These are phyloP conservation scores for Solanum infundibuliforme DNA, from an alignment of 257 asterid genomes.

Conservation along the genomic window DNA sequence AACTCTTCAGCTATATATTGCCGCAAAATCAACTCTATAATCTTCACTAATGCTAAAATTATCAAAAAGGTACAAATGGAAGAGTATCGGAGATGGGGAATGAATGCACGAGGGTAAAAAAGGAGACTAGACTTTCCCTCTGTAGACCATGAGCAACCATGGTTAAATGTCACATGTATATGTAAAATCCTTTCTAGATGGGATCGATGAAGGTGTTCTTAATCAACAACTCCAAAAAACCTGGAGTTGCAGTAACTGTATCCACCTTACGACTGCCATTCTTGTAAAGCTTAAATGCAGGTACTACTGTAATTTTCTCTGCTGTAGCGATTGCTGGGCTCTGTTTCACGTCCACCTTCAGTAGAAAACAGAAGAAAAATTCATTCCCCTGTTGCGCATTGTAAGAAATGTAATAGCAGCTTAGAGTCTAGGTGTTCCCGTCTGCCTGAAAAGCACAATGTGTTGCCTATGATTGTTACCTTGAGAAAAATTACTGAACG, in stretches of 20 bases:
- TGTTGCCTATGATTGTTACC: slow-evolving; percentile 27
- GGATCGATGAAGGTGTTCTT: not conserved
- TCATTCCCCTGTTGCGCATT: not conserved
- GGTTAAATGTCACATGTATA: not conserved
- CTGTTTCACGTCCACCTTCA: slow-evolving; percentile 56
- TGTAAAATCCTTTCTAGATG: not conserved
- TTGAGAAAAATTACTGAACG: slow-evolving; percentile 70
- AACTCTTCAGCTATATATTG: slow-evolving; percentile 1
- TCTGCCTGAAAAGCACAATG: not conserved
- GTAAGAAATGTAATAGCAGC: not conserved
- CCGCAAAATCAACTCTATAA: slow-evolving; percentile 19
- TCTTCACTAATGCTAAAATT: not conserved
- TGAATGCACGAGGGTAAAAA: not conserved
- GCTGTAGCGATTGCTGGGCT: slow-evolving; percentile 33
- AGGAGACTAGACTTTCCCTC: not conserved
- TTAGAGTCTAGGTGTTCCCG: not conserved
- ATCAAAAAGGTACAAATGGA: not conserved
- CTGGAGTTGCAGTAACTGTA: slow-evolving; percentile 44
- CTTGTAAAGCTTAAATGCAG: slow-evolving; percentile 54
- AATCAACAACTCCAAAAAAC: slow-evolving; percentile 45
- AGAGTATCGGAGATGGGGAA: not conserved
- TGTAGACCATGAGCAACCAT: not conserved
- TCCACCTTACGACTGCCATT: slow-evolving; percentile 49
- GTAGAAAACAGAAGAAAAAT: not conserved
- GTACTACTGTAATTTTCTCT: slow-evolving; percentile 41